These are phyloP conservation scores for Theobroma grandiflorum DNA, from an alignment of 441 rosid species.

Conservation along the genomic window DNA sequence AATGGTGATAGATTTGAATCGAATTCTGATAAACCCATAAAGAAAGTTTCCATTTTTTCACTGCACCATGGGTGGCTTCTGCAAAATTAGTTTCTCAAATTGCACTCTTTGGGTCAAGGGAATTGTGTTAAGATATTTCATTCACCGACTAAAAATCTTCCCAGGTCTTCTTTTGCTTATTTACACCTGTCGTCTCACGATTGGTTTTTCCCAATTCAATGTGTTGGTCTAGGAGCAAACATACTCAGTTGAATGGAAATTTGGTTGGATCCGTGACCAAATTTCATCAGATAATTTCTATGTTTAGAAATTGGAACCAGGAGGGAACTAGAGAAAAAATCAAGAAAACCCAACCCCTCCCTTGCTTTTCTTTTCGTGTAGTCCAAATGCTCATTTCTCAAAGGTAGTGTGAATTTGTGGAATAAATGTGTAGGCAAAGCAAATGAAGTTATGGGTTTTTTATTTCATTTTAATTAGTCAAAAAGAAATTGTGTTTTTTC, in stretches of 20 bases:
- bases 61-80: conserved; percentile 3
- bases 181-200: not conserved
- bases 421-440: not conserved
- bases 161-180: not conserved
- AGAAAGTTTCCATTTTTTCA: not conserved
- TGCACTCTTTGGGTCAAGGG: not conserved
- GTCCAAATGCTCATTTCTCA: not conserved
- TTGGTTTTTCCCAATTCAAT: not conserved
- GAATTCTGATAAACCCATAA: too few species aligned
- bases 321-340: not conserved
- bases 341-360: not conserved
- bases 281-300: not conserved
- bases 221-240: conserved; percentile 8
- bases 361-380: not conserved
- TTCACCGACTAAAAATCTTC: not conserved
- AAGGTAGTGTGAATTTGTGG: conserved; percentile 9
- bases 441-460: not conserved
- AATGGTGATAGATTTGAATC: too few species aligned
- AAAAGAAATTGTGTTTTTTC: not conserved
- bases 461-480: not conserved
- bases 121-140: not conserved
- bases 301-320: not conserved
- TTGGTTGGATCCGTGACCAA: not conserved
- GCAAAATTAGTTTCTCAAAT: not conserved
- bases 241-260: conserved; percentile 11